phyloP scores from a whole-genome alignment of 768 basidiomycete species.

The Russula dissimulans region DNA sequence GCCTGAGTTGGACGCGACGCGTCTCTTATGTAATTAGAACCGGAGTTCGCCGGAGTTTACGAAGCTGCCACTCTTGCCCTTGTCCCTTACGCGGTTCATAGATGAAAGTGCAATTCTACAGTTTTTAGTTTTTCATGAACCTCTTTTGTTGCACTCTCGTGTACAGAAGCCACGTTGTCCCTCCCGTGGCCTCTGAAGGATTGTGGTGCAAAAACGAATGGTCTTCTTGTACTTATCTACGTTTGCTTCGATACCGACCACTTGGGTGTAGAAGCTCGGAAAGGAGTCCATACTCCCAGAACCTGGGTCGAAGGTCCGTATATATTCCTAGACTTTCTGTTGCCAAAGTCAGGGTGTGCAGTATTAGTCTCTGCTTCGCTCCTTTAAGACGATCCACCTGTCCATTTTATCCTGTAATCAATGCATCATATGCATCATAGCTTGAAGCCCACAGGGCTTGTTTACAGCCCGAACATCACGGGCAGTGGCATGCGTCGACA shows the following conservation, averaged over 20 bases:
- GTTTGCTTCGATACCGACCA: slow-evolving; percentile 1
- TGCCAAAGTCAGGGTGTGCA: no score
- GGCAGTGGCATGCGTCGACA: no score
- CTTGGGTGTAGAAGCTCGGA: slow-evolving; percentile 4
- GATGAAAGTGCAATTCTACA: no score
- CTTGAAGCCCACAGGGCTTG: no score
- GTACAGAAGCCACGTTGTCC: slow-evolving; percentile 29
- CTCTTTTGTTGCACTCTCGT: slow-evolving; percentile 17
- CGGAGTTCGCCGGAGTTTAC: not conserved
- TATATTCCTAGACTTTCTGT: not conserved
- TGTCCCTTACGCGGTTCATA: no score
- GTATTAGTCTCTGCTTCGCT: no score
- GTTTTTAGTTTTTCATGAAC: not conserved
- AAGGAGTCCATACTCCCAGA: slow-evolving; percentile 4
- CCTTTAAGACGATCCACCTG: no score
- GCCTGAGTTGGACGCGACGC: slow-evolving; percentile 5
- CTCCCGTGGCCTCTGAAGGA: slow-evolving; percentile 31
- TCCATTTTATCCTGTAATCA: no score
- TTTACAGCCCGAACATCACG: no score
- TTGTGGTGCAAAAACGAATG: slow-evolving; percentile 26
- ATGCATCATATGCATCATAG: no score
- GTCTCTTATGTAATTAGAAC: not conserved
- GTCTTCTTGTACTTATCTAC: not conserved
- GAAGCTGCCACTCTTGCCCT: no score
- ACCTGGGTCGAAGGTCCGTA: no score